These are phyloP conservation scores for Colletotrichum acutatum DNA, from an alignment of 2,329 filamentous ascomycete species.

Conservation along the genomic window DNA sequence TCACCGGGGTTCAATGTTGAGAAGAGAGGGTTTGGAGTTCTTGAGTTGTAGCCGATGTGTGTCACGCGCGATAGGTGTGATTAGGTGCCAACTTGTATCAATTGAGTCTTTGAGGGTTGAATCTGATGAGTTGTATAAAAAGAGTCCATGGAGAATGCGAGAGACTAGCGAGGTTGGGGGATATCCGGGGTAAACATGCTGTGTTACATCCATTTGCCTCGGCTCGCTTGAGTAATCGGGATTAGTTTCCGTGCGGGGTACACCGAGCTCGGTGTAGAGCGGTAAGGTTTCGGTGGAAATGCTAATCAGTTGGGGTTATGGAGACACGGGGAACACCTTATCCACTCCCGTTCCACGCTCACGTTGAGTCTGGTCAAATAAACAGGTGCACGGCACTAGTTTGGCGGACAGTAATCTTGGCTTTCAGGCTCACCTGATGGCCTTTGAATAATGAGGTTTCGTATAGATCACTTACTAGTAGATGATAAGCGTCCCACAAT, in stretches of 20 bases:
- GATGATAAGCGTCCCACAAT: no score
- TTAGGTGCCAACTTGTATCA: no score
- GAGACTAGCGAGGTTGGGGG: background rate
- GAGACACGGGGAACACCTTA: background rate
- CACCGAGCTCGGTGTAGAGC: constrained; percentile 5
- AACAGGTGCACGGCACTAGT: background rate
- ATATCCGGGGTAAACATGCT: constrained; percentile 2
- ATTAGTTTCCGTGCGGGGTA: constrained; percentile 11
- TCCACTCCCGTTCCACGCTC: background rate
- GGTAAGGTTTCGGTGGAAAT: background rate
- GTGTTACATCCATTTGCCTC: constrained; percentile 13
- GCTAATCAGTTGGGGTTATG: background rate
- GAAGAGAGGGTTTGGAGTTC: background rate
- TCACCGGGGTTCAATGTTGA: constrained; percentile 3
- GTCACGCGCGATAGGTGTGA: background rate
- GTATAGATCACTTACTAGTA: background rate
- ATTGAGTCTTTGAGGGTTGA: background rate
- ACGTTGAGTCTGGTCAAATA: background rate
- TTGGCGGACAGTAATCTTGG: background rate
- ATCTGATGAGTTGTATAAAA: background rate
- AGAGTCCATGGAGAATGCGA: background rate
- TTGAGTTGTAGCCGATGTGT: background rate
- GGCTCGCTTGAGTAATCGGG: background rate
- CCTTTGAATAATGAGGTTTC: background rate
- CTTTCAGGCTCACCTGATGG: background rate